A percentile compares a stretch with the other conserved stretches of the same genome.
Conservation (phyloP, 1,284 basidiomycete genomes). For the Pseudozyma sp. region DNA sequence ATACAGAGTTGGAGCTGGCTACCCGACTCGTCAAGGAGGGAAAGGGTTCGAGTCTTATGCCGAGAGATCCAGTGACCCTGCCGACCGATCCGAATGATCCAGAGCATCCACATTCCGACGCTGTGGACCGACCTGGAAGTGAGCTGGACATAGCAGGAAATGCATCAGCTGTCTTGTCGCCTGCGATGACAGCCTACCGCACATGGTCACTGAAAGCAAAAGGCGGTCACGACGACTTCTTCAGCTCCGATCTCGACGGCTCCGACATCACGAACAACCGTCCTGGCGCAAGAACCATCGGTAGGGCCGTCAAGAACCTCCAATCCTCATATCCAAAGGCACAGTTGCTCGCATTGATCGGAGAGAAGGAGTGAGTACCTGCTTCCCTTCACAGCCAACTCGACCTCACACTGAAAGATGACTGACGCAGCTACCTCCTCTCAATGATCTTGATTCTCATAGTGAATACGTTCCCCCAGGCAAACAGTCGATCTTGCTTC, state of each 20-base stretch:
- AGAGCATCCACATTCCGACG: not conserved
- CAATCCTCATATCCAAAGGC: constrained; percentile 1
- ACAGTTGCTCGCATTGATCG: constrained; percentile 55
- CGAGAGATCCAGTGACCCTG: constrained; percentile 11
- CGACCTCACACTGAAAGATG: not conserved
- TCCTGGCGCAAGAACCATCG: constrained; percentile 19
- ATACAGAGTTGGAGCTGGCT: constrained; percentile 25
- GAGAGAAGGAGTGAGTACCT: constrained; percentile 56
- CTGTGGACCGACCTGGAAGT: not conserved
- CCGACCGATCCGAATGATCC: constrained; percentile 23
- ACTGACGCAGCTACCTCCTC: too few relatives aligned
- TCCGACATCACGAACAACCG: constrained; percentile 20
- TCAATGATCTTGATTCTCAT: not conserved
- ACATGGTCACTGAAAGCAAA: constrained; percentile 52
- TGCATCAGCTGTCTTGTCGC: constrained; percentile 33
- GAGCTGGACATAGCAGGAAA: constrained; percentile 31
- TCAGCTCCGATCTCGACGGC: constrained; percentile 54
- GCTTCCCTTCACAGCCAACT: not conserved
- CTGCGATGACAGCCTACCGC: constrained; percentile 64
- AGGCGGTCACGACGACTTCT: constrained; percentile 64
- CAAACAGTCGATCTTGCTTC: constrained; percentile 22
- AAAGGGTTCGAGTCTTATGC: constrained; percentile 25
- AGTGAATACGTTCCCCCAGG: constrained; percentile 53
- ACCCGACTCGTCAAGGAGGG: constrained; percentile 21
- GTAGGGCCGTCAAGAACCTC: constrained; percentile 24